Evolutionary conservation across 2,329 filamentous ascomycete species (phyloP).

Genomic region (Penicillium sp.): DNA sequence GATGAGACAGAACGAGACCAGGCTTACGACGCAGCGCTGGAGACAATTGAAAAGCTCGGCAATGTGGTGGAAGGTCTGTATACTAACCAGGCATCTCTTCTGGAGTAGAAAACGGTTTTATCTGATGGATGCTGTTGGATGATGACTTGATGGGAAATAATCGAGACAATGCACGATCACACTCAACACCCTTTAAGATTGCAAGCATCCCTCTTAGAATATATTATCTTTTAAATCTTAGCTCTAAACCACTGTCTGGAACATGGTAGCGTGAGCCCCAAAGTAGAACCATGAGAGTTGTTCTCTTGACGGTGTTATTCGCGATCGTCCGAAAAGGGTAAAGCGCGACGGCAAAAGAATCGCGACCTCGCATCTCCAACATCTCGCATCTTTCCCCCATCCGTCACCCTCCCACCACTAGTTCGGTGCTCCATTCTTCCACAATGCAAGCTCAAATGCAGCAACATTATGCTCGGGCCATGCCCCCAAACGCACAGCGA

Average conservation of each 20-base stretch:
- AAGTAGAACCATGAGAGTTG: background rate
- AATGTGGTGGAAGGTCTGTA: constrained; percentile 97
- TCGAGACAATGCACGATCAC: constrained; percentile 15
- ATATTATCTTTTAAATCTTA: no score
- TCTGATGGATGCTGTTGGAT: constrained; percentile 28
- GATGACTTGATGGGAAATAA: constrained; percentile 24
- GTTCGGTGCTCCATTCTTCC: constrained; percentile 12
- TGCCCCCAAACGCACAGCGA: constrained; percentile 40
- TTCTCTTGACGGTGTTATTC: constrained; percentile 5
- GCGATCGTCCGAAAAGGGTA: constrained; percentile 34
- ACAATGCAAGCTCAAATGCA: constrained; percentile 44
- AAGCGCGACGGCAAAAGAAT: constrained; percentile 39
- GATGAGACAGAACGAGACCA: constrained; percentile 93
- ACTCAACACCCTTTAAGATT: background rate
- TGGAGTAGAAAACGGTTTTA: constrained; percentile 63
- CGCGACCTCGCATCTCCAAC: constrained; percentile 31
- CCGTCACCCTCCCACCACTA: constrained; percentile 13
- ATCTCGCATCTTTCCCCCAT: constrained; percentile 22
- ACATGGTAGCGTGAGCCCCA: background rate
- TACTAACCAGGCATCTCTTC: constrained; percentile 91
- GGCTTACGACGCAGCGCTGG: constrained; percentile 88
- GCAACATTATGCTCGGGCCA: constrained; percentile 44
- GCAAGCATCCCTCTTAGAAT: background rate
- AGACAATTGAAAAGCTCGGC: constrained; percentile 95
- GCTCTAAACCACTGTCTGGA: background rate